Conservation (phyloP, 2,329 filamentous ascomycete species). For the Colletotrichum abscissum region DNA sequence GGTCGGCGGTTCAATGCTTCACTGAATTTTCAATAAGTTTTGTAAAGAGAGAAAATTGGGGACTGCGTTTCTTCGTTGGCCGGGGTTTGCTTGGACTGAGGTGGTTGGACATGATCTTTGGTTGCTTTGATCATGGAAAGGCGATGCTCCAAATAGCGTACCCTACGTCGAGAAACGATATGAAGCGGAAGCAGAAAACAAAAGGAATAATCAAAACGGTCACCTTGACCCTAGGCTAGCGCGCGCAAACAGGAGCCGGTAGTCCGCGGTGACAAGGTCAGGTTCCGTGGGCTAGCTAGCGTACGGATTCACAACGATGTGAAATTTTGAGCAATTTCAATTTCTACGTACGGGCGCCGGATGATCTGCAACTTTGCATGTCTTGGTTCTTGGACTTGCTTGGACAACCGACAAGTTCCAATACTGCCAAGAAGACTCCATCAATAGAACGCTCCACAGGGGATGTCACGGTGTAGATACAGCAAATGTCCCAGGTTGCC, state of each 20-base stretch:
- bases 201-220: background rate
- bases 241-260: background rate
- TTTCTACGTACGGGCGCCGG: background rate
- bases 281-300: background rate
- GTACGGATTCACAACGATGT: background rate
- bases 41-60: background rate
- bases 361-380: slow-evolving; percentile 24
- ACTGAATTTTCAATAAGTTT: background rate
- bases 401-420: background rate
- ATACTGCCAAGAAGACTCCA: background rate
- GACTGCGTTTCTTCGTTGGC: background rate
- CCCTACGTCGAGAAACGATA: background rate
- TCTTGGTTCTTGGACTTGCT: slow-evolving; percentile 2
- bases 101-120: background rate
- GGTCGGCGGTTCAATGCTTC: background rate
- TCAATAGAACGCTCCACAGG: slow-evolving; percentile 5
- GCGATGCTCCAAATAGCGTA: background rate
- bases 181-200: background rate
- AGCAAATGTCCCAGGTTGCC: background rate
- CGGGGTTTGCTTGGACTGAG: background rate
- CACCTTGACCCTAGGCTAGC: background rate
- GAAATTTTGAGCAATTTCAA: background rate
- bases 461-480: slow-evolving; percentile 16
- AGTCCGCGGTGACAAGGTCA: background rate
- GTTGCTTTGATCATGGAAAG: background rate